These are phyloP conservation scores for Tieghemiomyces parasiticus DNA, from an alignment of 192 early-diverging fungal genomes.

Conservation along the genomic window DNA sequence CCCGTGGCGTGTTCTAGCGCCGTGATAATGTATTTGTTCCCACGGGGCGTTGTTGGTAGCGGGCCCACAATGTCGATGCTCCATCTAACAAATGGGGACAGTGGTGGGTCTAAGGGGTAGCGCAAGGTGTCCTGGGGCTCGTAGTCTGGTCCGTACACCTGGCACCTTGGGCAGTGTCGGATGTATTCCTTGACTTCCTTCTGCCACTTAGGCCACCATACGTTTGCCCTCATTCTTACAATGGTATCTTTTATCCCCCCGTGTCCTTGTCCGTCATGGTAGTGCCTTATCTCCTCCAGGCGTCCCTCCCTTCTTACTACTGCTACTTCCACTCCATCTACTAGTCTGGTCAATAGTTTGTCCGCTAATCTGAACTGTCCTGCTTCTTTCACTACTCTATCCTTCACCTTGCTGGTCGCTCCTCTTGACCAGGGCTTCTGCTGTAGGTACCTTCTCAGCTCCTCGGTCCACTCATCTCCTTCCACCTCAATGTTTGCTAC, in stretches of 20 bases:
- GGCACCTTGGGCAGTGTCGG: neutral
- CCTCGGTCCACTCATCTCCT: neutral
- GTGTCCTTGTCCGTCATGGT: neutral
- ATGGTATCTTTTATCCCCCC: neutral
- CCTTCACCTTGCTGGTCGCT: neutral
- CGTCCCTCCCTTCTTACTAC: neutral
- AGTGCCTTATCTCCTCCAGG: neutral
- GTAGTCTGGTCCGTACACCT: too few relatives aligned
- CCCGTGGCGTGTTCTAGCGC: conserved; percentile 13
- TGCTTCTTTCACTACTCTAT: neutral
- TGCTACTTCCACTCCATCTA: neutral
- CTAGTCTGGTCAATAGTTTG: neutral
- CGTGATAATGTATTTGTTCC: conserved; percentile 11
- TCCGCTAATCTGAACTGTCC: neutral
- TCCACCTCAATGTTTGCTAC: too few relatives aligned
- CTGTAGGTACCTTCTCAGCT: neutral
- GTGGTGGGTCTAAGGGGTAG: neutral
- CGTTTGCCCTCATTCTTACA: neutral
- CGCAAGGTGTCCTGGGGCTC: too few relatives aligned
- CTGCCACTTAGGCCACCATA: neutral
- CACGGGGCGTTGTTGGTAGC: neutral
- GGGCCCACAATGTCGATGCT: conserved; percentile 11
- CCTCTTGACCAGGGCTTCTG: neutral
- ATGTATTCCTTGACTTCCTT: neutral
- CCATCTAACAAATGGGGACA: conserved; percentile 6